Conservation (phyloP, 2,329 filamentous ascomycete genomes). For the Chrysoporthe puriensis region DNA sequence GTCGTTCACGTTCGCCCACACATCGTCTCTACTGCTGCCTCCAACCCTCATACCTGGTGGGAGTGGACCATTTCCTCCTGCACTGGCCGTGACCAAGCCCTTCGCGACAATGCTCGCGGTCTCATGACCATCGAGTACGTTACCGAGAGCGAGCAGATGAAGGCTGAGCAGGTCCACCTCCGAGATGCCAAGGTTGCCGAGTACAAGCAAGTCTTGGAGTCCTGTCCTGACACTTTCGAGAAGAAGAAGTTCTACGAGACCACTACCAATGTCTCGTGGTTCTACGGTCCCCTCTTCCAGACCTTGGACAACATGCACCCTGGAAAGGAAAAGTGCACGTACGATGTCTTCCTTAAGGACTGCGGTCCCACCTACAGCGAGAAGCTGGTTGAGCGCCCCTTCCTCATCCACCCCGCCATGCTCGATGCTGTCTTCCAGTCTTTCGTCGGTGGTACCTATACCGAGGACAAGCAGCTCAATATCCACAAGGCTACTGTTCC, state of each 20-base stretch:
- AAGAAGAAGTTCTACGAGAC: constrained; percentile 25
- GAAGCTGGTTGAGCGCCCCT: constrained; percentile 53
- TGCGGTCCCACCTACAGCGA: constrained; percentile 56
- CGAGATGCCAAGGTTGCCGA: constrained; percentile 19
- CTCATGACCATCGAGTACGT: constrained; percentile 25
- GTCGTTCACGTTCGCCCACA: constrained; percentile 23
- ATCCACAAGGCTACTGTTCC: constrained; percentile 25
- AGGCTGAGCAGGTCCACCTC: constrained; percentile 17
- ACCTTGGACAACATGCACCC: constrained; percentile 47
- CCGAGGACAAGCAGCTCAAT: constrained; percentile 20
- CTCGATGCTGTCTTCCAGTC: constrained; percentile 59
- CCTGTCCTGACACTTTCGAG: constrained; percentile 24
- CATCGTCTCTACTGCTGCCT: constrained; percentile 19
- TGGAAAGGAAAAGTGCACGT: constrained; percentile 41
- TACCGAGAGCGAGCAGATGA: constrained; percentile 25
- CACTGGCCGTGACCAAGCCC: constrained; percentile 20
- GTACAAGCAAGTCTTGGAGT: constrained; percentile 20
- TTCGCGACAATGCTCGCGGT: constrained; percentile 26
- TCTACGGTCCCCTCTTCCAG: constrained; percentile 53
- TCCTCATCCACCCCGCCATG: constrained; percentile 60
- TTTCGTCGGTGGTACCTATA: constrained; percentile 22
- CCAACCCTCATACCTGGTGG: constrained; percentile 23
- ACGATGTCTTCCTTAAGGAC: constrained; percentile 49
- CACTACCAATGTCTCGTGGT: constrained; percentile 24
- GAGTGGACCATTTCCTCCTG: constrained; percentile 27